Base-by-base conservation (phyloP, 441 rosid species). In the Francoa sonchifolia region DNA sequence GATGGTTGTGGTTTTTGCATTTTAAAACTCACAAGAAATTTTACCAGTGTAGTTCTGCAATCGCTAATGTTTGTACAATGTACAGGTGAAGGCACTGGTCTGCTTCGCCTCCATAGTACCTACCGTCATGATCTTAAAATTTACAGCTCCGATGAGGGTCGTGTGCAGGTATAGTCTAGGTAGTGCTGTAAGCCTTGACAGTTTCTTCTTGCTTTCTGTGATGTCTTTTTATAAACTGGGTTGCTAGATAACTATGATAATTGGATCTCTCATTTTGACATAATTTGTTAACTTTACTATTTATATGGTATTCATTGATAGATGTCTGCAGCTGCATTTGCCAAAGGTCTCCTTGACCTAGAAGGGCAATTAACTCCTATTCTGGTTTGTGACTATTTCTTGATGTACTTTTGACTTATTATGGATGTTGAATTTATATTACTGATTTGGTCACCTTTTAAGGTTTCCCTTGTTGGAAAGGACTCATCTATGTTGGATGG, bases 281-380 rank as follows among this genome's bases (percentile, higher is more conserved):
- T 34, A 14, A 43, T 49, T 31, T 28, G 36, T 44, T 23, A 21
- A 18, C 25, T 2, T 2, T 41, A 36, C 28, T 10, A 27, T 19
- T 23, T 8, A 37, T 44, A 14, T 19, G 14, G 35, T 50, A 14
- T 48, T 33, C 50, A 27, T 44, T 67, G 58, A 44, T 74, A 93
- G 99, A 93, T 93, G 99, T 93, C 99, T 58, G 99, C 97, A 36
- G 99, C 99, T 57, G 99, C 97, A 44, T 93, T 93, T 69, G 99
- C 99, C 8, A 93, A 93, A 76, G 99, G 99, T 61, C 88, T 93
- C 51, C 97, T 93, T 58, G 99, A 93, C 65, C 70, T 93, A 39
- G 99, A 93, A 82, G 99, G 99, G 61, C 99, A 73, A 58, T 69
- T 93, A 52, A 93, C 99, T 8, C 99, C 99, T 32, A 93, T 93